These are phyloP conservation scores for Pseudogymnoascus sp. DNA, from an alignment of 2,329 filamentous ascomycete species.

Conservation along the genomic window DNA sequence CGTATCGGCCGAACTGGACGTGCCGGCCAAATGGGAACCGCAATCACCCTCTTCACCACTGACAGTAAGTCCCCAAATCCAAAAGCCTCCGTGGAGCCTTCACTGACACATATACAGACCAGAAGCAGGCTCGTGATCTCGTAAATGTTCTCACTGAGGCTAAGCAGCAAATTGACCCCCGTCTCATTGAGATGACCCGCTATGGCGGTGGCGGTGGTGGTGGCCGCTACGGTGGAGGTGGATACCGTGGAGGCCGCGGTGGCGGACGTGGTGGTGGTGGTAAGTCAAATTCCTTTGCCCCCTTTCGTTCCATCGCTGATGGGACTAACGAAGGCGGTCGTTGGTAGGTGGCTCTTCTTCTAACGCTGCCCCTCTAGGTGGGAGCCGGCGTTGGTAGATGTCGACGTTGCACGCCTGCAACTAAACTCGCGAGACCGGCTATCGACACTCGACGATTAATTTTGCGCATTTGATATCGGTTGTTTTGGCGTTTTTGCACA, in stretches of 20 bases:
- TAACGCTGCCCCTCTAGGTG: conserved; percentile 51
- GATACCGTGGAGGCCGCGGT: conserved; percentile 51
- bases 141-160: conserved; percentile 87
- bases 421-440: background rate
- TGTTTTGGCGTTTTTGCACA: conserved; percentile 7
- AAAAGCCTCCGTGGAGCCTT: conserved; percentile 12
- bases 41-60: conserved; percentile 98
- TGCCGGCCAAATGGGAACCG: conserved; percentile 89
- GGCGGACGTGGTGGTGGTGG: conserved; percentile 21
- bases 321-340: conserved; percentile 31
- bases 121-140: conserved; percentile 94
- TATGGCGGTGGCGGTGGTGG: conserved; percentile 81
- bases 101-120: conserved; percentile 46
- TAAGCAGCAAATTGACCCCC: conserved; percentile 96
- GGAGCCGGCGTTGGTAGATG: conserved; percentile 49
- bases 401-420: background rate
- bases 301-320: conserved; percentile 28
- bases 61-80: conserved; percentile 70
- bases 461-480: conserved; percentile 10
- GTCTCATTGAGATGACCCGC: conserved; percentile 90
- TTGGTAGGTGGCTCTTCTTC: conserved; percentile 44
- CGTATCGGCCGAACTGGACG: conserved; percentile 93
- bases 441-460: background rate
- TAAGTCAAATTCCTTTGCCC: conserved; percentile 13
- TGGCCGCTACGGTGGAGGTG: conserved; percentile 58